Evolutionary conservation across 1,139 yeast genomes (phyloP).

Genomic region (Nakaseomyces sp.): DNA sequence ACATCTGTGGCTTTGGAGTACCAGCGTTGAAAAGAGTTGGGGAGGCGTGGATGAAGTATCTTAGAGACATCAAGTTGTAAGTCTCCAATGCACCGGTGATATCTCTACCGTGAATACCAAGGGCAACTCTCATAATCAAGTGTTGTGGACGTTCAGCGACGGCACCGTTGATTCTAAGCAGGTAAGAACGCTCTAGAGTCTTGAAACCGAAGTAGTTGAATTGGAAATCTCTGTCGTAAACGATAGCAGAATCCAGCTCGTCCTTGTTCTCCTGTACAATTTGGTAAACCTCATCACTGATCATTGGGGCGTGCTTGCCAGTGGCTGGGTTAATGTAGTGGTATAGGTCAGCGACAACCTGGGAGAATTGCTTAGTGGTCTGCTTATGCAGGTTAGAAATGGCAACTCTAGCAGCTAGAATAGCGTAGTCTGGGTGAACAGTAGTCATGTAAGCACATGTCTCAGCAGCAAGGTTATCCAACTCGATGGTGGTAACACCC

Average conservation of each 20-base stretch:
- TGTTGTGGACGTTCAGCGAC: constrained; percentile 88
- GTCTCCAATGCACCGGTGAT: constrained; percentile 66
- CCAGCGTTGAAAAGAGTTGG: constrained; percentile 89
- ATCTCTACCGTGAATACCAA: constrained; percentile 76
- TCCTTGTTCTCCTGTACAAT: constrained; percentile 54
- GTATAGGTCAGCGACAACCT: constrained; percentile 57
- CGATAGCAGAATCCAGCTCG: constrained; percentile 64
- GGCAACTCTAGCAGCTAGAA: constrained; percentile 90
- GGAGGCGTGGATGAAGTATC: constrained; percentile 79
- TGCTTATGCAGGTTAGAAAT: constrained; percentile 87
- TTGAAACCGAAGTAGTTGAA: constrained; percentile 81
- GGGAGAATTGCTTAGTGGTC: constrained; percentile 74
- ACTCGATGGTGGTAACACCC: constrained; percentile 92
- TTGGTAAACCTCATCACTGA: constrained; percentile 56
- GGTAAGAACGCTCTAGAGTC: constrained; percentile 75
- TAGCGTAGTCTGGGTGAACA: constrained; percentile 91
- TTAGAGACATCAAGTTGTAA: constrained; percentile 72
- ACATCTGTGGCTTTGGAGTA: constrained; percentile 73
- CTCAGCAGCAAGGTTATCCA: constrained; percentile 93
- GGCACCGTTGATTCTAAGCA: constrained; percentile 52
- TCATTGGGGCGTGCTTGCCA: constrained; percentile 51
- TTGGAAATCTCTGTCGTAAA: constrained; percentile 68
- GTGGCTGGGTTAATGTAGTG: constrained; percentile 61
- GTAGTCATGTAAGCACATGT: constrained; percentile 97
- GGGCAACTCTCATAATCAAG: constrained; percentile 78